Base-by-base conservation (phyloP, 202 grass and related monocot genomes). In the Cymbopogon flexuosus region DNA sequence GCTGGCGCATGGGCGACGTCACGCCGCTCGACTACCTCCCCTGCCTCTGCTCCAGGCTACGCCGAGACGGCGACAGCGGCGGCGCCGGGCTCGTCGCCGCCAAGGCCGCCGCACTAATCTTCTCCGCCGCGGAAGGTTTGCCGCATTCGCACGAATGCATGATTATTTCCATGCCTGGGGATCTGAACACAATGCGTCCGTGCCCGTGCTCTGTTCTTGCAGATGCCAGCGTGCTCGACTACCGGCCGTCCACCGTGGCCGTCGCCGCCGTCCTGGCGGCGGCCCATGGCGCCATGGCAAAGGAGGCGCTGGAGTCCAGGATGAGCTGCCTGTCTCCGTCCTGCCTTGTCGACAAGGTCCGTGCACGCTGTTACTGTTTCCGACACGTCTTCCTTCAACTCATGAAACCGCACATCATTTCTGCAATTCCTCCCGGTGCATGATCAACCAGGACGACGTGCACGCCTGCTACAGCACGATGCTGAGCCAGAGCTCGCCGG, bases 21-120 rank as follows among this genome's bases (percentile, higher is more conserved):
- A 90, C 90, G 7, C 93, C 93, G 0, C 89, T 96, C 23, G 90
- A 96, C 52, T 96, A 93, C 80, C 86, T 96, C 64, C 86, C 79
- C 33, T 95, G 83, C 76, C 79, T 95, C 72, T 42, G 34, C n/a
- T 90, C 78, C 24, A 90, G 65, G 65, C 75, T 90, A 49, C 79
- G 70, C 4, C 86, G 51, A 22, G 16, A 36, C 14, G 3, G 1
- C 67, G 51, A 66, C 21, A 1, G 1, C 13, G 27, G 22, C 0
- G 63, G 27, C 2, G 30, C n/a, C 1, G 36, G 36, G 6, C 13
- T 37, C 24, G 52, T 75, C 18, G 73, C 65, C 63, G 85, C 69
- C 63, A 84, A 85, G 77, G 87, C 92, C 35, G 33, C 77, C 39
- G 47, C 43, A 1, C 84, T 78, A 34, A 75, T 92, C 69, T 85